A percentile compares a stretch with the other conserved stretches of the same genome.
Evolutionary conservation across 139 green algal genomes (phyloP).

Genomic region (Monoraphidium neglectum): DNA sequence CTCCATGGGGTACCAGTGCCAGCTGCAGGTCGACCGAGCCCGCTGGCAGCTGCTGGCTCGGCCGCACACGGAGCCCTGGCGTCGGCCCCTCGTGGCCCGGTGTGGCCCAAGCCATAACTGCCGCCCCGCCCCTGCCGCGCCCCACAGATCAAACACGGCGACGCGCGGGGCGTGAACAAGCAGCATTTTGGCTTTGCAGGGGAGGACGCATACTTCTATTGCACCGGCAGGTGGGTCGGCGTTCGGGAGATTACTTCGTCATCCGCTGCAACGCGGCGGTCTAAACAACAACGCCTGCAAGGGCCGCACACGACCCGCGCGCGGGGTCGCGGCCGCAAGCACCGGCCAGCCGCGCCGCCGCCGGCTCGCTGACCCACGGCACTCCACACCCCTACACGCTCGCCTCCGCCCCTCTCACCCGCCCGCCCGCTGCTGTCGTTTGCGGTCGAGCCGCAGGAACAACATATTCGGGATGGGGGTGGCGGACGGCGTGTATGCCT

Average conservation of each 20-base stretch:
- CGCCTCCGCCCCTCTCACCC: neutral
- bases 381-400: neutral
- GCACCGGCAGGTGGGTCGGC: slow-evolving; percentile 36
- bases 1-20: neutral
- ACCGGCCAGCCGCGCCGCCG: no score
- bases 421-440: neutral
- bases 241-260: no score
- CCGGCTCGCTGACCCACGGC: no score
- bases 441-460: slow-evolving; percentile 43
- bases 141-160: slow-evolving; percentile 42
- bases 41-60: neutral
- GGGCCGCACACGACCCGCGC: no score
- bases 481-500: slow-evolving; percentile 93
- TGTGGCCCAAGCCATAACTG: no score
- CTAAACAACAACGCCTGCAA: no score
- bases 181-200: slow-evolving; percentile 77
- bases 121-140: no score
- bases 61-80: neutral
- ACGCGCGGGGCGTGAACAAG: slow-evolving; percentile 71
- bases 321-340: no score
- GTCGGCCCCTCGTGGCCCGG: neutral
- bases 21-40: neutral
- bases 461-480: slow-evolving; percentile 84
- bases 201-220: slow-evolving; percentile 90
- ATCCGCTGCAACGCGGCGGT: no score